Evolutionary conservation across 2,329 filamentous ascomycete genomes (phyloP).

Genomic region (Rhynchosporium graminicola): DNA sequence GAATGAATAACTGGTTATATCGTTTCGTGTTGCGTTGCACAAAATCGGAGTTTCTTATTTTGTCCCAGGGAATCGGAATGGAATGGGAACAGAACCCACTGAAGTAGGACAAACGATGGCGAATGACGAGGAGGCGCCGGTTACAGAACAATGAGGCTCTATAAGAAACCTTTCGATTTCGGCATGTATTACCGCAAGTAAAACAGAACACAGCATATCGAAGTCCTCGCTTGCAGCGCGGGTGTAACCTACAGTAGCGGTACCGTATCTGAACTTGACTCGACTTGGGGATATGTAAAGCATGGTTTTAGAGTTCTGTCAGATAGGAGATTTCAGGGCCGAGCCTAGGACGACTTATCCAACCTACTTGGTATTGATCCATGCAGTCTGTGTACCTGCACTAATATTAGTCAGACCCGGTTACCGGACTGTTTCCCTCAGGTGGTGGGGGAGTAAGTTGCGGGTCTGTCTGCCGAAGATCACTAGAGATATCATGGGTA

Average conservation of each 20-base stretch:
- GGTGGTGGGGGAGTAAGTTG: too few relatives aligned
- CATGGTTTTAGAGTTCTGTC: too few relatives aligned
- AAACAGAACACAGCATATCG: conserved; percentile 4
- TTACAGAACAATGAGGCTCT: conserved; percentile 8
- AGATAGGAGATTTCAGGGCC: conserved; percentile 1
- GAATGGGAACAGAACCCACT: too few relatives aligned
- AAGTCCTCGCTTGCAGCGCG: background rate
- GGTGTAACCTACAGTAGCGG: background rate
- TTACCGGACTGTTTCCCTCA: too few relatives aligned
- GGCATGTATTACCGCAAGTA: background rate
- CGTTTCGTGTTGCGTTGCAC: background rate
- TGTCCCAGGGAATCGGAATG: conserved; percentile 1
- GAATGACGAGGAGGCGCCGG: background rate
- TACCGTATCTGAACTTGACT: background rate
- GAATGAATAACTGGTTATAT: too few relatives aligned
- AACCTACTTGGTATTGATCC: background rate
- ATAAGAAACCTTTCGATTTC: background rate
- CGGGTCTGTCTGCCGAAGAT: background rate
- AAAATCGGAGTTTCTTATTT: background rate
- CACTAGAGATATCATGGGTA: background rate
- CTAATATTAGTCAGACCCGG: too few relatives aligned
- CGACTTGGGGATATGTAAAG: background rate
- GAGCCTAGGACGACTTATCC: background rate
- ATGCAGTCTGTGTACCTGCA: too few relatives aligned
- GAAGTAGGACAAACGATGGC: too few relatives aligned